Conservation (phyloP, 2,329 filamentous ascomycete species). For the Colletotrichum cuscutae region DNA sequence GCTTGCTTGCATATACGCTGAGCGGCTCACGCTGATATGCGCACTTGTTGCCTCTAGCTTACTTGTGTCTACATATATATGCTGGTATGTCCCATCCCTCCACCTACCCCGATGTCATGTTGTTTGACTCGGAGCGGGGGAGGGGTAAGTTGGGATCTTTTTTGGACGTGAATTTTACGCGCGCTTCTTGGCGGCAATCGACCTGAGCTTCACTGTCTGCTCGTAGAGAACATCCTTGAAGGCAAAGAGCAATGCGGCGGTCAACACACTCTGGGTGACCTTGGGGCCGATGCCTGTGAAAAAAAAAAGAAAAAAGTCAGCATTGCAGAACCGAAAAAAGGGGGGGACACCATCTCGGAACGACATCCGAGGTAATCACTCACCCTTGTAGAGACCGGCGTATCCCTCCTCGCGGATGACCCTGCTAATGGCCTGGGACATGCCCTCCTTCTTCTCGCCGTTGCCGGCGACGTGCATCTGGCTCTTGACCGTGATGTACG, state of each 20-base stretch:
- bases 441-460: slow-evolving; percentile 81
- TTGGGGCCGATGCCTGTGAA: slow-evolving; percentile 88
- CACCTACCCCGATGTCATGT: background rate
- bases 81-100: slow-evolving; percentile 5
- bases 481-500: slow-evolving; percentile 99
- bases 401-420: slow-evolving; percentile 94
- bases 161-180: slow-evolving; percentile 7
- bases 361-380: background rate
- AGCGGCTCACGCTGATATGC: slow-evolving; percentile 9
- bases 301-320: slow-evolving; percentile 28
- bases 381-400: slow-evolving; percentile 87
- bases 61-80: slow-evolving; percentile 21
- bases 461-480: slow-evolving; percentile 91
- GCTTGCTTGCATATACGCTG: slow-evolving; percentile 10
- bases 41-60: slow-evolving; percentile 17
- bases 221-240: slow-evolving; percentile 98
- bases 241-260: slow-evolving; percentile 94
- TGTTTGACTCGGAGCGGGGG: slow-evolving; percentile 38
- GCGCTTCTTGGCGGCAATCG: slow-evolving; percentile 52
- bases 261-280: slow-evolving; percentile 95
- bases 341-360: background rate
- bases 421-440: slow-evolving; percentile 79
- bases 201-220: slow-evolving; percentile 75
- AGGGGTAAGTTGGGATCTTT: background rate
- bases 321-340: background rate